These are phyloP conservation scores for Colletotrichum cuscutae DNA, from an alignment of 2,329 filamentous ascomycete genomes.

Conservation along the genomic window DNA sequence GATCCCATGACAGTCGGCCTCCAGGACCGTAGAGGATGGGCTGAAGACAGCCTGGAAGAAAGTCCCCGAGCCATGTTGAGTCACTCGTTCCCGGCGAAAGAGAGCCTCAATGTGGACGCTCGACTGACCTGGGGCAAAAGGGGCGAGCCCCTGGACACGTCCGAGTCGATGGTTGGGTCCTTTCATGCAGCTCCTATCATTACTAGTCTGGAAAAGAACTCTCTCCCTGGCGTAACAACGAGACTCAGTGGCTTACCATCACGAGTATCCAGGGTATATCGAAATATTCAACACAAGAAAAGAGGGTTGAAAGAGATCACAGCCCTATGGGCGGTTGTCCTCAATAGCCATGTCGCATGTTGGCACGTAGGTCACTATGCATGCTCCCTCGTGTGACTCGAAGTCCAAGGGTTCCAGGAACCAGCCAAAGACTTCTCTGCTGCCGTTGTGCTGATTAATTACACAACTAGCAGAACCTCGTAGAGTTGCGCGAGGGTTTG, in stretches of 20 bases:
- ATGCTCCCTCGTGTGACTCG: constrained; percentile 11
- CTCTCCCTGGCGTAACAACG: background rate
- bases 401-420: background rate
- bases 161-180: background rate
- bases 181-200: background rate
- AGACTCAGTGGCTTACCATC: background rate
- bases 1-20: constrained; percentile 18
- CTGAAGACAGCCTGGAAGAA: background rate
- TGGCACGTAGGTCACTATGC: constrained; percentile 29
- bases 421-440: background rate
- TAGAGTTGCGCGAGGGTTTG: constrained; percentile 23
- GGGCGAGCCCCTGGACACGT: background rate
- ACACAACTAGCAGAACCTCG: background rate
- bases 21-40: constrained; percentile 7
- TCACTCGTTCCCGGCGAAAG: background rate
- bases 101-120: background rate
- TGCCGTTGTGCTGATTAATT: constrained; percentile 2
- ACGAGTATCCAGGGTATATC: background rate
- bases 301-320: background rate
- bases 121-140: constrained; percentile 11
- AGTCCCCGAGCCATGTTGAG: background rate
- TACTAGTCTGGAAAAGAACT: background rate
- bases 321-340: constrained; percentile 1
- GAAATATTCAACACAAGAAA: background rate
- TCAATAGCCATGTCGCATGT: constrained; percentile 28